Base-by-base conservation (phyloP, 2,329 filamentous ascomycete genomes). In the Arthrinium phaeospermum region DNA sequence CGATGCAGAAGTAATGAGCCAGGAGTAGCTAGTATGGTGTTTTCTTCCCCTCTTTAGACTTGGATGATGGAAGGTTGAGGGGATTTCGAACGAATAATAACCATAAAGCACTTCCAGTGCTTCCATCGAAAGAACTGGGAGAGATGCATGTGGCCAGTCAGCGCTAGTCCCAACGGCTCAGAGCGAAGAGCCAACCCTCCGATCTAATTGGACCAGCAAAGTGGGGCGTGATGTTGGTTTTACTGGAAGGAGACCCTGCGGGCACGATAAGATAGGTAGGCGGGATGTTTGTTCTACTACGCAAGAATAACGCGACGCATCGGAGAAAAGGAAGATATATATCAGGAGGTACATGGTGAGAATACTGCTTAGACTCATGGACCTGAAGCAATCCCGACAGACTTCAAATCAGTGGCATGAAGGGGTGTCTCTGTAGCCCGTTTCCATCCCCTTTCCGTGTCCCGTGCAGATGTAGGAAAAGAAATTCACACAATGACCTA, bases 251-350 rank as follows among this genome's bases (percentile, higher is more conserved):
- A 1, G 0, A n/a, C 19, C 46, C 7, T n/a, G 8, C 22, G 22
- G 6, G 10, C 22, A 49, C 2, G 51, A 30, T 16, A 1, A 5
- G 24, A 16, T 8, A 41, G 7, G 37, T 22, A 7, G 19, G 22
- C 6, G 4, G 30, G 4, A 27, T 53, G 10, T 8, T 49, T 24
- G 47, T 12, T 49, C 22, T 19, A 6, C 14, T 46, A 22, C 45
- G 7, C 6, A 19, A 19, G 2, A 19, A 19, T 19, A 46, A 19
- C 3, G 19, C 6, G 6, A 22, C 8, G 19, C 6, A 47, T 47
- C 1, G 3, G 22, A 10, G 1, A 8, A 8, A n/a, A 8, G 46
- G 19, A 4, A 6, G 6, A 0, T 19, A 0, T 19, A 47, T 6
- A n/a, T 22, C 22, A n/a, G 4, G 46, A 22, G 22, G 6, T 7